A percentile compares a stretch with the other conserved stretches of the same genome.
phyloP scores from a whole-genome alignment of 2,329 filamentous ascomycete species.

The Penicillium concentricum region DNA sequence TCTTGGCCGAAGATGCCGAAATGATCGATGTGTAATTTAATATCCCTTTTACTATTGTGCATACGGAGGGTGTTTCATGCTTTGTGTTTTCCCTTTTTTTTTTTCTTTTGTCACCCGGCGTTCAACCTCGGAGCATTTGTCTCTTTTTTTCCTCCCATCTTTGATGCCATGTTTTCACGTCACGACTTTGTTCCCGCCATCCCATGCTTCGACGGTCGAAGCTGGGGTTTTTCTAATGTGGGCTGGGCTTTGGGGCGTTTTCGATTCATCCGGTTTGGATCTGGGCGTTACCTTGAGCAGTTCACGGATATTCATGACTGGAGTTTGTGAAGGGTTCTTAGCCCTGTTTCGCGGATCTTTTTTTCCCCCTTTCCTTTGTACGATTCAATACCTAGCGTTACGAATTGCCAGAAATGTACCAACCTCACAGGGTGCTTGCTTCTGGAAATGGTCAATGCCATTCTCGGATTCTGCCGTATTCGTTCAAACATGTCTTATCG shows the following conservation, averaged over 20 bases:
- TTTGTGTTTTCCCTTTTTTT: conserved; percentile 15
- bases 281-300: conserved; percentile 4
- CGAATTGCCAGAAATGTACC: conserved; percentile 23
- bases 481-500: neutral
- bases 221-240: conserved; percentile 4
- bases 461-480: conserved; percentile 1
- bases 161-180: conserved; percentile 22
- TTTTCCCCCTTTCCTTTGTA: conserved; percentile 21
- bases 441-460: conserved; percentile 1
- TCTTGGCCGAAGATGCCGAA: conserved; percentile 58
- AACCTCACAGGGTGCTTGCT: conserved; percentile 8
- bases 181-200: conserved; percentile 12
- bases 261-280: conserved; percentile 1
- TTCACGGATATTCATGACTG: conserved; percentile 19
- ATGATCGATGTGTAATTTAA: conserved; percentile 60
- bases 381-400: conserved; percentile 18
- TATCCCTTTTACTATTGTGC: conserved; percentile 27
- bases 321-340: conserved; percentile 21
- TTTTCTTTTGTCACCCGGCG: conserved; percentile 23
- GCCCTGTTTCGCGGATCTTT: conserved; percentile 18
- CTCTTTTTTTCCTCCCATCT: conserved; percentile 18
- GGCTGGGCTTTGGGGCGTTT: conserved; percentile 8
- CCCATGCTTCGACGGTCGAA: conserved; percentile 13
- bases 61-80: conserved; percentile 34
- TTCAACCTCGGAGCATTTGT: conserved; percentile 22